A percentile compares a stretch with the other conserved stretches of the same genome.
Conservation (phyloP, 805 yeast species). For the Zygotorulaspora chibaensis region DNA sequence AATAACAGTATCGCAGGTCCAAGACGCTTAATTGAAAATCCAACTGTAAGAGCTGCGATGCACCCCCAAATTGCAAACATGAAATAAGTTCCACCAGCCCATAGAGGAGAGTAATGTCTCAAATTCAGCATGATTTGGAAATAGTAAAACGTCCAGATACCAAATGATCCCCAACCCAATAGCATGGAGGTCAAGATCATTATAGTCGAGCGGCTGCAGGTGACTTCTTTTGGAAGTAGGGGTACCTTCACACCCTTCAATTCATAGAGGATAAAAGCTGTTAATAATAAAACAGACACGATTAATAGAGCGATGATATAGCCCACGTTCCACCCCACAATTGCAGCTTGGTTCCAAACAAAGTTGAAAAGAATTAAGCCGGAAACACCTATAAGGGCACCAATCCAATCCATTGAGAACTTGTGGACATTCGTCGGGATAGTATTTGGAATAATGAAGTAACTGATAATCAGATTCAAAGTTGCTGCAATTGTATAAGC, state of each 20-base stretch:
- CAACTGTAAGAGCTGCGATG: slow-evolving; percentile 51
- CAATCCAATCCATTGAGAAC: slow-evolving; percentile 45
- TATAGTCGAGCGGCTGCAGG: slow-evolving; percentile 41
- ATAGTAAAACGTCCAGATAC: slow-evolving; percentile 65
- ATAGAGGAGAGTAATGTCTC: slow-evolving; percentile 45
- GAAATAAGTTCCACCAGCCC: slow-evolving; percentile 43
- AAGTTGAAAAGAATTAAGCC: slow-evolving; percentile 64
- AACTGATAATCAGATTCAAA: slow-evolving; percentile 15
- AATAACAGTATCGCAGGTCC: slow-evolving; percentile 50
- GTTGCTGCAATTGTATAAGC: slow-evolving; percentile 24
- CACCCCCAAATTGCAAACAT: slow-evolving; percentile 52
- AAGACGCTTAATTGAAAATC: slow-evolving; percentile 42
- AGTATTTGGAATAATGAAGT: slow-evolving; percentile 28
- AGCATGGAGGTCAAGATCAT: slow-evolving; percentile 49
- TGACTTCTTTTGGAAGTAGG: slow-evolving; percentile 48
- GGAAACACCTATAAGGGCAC: slow-evolving; percentile 52
- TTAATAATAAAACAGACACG: slow-evolving; percentile 43
- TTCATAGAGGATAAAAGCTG: slow-evolving; percentile 49
- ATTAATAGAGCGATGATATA: slow-evolving; percentile 56
- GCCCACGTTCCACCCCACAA: slow-evolving; percentile 59
- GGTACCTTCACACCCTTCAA: slow-evolving; percentile 44
- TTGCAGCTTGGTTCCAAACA: slow-evolving; percentile 73
- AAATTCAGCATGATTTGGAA: slow-evolving; percentile 49
- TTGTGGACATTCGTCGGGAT: slow-evolving; percentile 27
- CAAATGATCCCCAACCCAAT: slow-evolving; percentile 76